phyloP scores from a whole-genome alignment of 1,284 basidiomycete species.

The Kalmanozyma brasiliensis region DNA sequence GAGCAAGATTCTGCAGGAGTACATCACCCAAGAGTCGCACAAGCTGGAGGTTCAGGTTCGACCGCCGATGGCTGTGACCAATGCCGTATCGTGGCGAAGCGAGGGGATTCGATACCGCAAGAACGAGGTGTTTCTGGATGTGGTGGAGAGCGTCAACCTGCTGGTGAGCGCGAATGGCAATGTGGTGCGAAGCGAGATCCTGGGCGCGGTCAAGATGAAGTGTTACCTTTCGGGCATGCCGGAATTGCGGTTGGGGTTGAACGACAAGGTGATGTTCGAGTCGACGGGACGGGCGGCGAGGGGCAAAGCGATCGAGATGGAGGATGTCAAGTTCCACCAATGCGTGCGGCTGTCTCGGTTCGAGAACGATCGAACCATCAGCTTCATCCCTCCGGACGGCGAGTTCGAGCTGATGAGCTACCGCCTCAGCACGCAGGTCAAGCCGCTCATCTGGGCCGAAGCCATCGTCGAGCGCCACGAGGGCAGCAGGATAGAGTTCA shows the following conservation, averaged over 20 bases:
- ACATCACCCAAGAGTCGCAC: constrained; percentile 98
- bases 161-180: constrained; percentile 96
- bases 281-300: constrained; percentile 92
- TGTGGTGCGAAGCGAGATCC: constrained; percentile 95
- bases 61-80: constrained; percentile 96
- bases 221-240: constrained; percentile 99
- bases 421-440: constrained; percentile 92
- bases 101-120: constrained; percentile 98
- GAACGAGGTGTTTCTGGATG: constrained; percentile 99
- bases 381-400: constrained; percentile 98
- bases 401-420: constrained; percentile 99
- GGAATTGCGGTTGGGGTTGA: constrained; percentile 91
- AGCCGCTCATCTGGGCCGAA: constrained; percentile 98
- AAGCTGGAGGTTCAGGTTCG: constrained; percentile 96
- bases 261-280: constrained; percentile 99
- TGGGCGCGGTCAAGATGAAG: constrained; percentile 99
- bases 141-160: constrained; percentile 96
- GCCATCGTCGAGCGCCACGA: constrained; percentile 94
- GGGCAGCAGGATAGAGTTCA: constrained; percentile 93
- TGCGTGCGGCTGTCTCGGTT: constrained; percentile 99
- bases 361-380: constrained; percentile 98
- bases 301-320: constrained; percentile 99
- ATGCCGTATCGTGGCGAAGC: constrained; percentile 97
- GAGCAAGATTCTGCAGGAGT: constrained; percentile 99
- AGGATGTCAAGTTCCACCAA: constrained; percentile 99